Conservation (phyloP, 2,329 filamentous ascomycete species). For the Pyrenophora tritici-repentis region DNA sequence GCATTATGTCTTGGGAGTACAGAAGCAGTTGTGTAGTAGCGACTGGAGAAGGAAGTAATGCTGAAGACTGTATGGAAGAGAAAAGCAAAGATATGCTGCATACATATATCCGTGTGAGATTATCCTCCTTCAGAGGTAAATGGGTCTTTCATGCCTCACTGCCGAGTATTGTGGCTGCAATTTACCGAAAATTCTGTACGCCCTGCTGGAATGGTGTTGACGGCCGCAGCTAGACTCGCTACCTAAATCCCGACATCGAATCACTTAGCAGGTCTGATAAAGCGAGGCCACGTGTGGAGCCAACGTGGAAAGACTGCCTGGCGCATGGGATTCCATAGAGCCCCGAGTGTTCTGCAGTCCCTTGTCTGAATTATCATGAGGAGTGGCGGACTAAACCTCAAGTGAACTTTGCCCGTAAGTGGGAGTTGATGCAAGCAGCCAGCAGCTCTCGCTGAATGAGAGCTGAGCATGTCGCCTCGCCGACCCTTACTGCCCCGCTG, state of each 20-base stretch:
- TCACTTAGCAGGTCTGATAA: neutral
- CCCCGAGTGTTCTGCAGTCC: neutral
- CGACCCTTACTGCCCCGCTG: no score
- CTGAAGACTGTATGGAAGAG: neutral
- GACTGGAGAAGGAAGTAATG: neutral
- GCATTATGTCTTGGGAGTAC: constrained; percentile 24
- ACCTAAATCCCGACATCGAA: no score
- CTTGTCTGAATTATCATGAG: neutral
- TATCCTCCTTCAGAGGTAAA: neutral
- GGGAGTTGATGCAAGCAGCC: neutral
- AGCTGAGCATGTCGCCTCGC: neutral
- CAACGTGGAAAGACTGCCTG: neutral
- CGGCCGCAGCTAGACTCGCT: constrained; percentile 2
- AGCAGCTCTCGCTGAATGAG: neutral
- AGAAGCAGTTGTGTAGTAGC: neutral
- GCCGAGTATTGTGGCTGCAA: constrained; percentile 6
- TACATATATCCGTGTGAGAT: neutral
- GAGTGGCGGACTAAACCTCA: neutral
- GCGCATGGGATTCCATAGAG: neutral
- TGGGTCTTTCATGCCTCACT: constrained; percentile 2
- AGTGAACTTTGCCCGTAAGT: neutral
- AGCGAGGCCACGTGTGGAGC: neutral
- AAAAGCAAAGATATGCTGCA: neutral
- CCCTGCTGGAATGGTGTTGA: constrained; percentile 4
- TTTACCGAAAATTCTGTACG: neutral